phyloP scores from a whole-genome alignment of 352 stramenopile genomes.

The Phytopythium vexans region DNA sequence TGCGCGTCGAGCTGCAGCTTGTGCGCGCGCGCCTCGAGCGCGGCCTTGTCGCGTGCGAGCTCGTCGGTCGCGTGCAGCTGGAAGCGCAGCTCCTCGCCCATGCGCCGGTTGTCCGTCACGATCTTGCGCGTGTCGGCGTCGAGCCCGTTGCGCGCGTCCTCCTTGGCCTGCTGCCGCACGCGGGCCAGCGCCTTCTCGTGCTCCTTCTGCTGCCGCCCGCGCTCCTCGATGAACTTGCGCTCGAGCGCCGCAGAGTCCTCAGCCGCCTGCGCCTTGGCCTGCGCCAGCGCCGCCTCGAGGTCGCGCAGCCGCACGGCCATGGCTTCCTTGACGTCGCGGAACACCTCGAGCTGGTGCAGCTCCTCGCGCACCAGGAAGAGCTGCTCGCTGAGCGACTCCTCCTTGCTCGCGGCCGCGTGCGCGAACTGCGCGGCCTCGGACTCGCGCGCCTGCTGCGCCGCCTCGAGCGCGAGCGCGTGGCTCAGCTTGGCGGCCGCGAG shows the following conservation, averaged over 20 bases:
- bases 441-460: slow-evolving; percentile 40
- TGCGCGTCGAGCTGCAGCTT: slow-evolving; percentile 69
- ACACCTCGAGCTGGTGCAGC: slow-evolving; percentile 62
- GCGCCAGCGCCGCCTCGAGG: slow-evolving; percentile 58
- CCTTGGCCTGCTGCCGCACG: slow-evolving; percentile 84
- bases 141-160: slow-evolving; percentile 88
- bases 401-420: slow-evolving; percentile 36
- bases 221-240: slow-evolving; percentile 88
- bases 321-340: slow-evolving; percentile 66
- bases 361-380: slow-evolving; percentile 63
- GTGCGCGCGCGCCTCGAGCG: slow-evolving; percentile 59
- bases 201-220: slow-evolving; percentile 78
- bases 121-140: slow-evolving; percentile 91
- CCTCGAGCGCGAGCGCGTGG: slow-evolving; percentile 60
- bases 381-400: slow-evolving; percentile 55
- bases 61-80: slow-evolving; percentile 90
- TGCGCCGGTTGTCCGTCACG: slow-evolving; percentile 89
- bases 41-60: slow-evolving; percentile 77
- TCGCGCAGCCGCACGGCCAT: slow-evolving; percentile 53
- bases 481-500: slow-evolving; percentile 56
- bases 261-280: slow-evolving; percentile 44
- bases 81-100: slow-evolving; percentile 92
- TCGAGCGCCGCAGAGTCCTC: slow-evolving; percentile 69
- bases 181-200: slow-evolving; percentile 83
- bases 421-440: slow-evolving; percentile 41